These are phyloP conservation scores for Hypocreales sp. DNA, from an alignment of 2,329 filamentous ascomycete species.

Conservation along the genomic window DNA sequence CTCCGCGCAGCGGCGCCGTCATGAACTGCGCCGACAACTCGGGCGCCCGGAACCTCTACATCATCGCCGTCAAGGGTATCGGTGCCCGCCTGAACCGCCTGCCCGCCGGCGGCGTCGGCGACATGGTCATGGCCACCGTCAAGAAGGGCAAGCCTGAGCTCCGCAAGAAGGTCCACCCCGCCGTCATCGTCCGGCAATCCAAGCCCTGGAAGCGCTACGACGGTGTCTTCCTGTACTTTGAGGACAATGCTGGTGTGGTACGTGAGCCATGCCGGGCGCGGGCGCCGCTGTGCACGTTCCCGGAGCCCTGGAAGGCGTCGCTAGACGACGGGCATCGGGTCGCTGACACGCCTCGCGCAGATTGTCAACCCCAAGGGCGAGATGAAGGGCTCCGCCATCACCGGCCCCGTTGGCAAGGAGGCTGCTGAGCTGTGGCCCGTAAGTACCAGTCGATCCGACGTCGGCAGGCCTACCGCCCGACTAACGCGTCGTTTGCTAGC, in stretches of 20 bases:
- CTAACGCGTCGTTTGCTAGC: conserved; percentile 35
- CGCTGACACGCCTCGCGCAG: too few relatives aligned
- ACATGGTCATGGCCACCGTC: conserved; percentile 99
- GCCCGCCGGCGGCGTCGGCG: conserved; percentile 91
- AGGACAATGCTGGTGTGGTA: conserved; percentile 99
- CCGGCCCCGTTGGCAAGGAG: conserved; percentile 98
- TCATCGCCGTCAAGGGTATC: conserved; percentile 98
- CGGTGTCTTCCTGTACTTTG: conserved; percentile 98
- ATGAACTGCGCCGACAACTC: conserved; percentile 99
- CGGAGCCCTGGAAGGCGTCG: too few relatives aligned
- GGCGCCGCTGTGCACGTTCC: too few relatives aligned
- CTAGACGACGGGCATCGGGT: too few relatives aligned
- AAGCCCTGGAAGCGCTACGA: conserved; percentile 99
- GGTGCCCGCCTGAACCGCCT: conserved; percentile 96
- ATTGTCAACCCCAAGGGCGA: conserved; percentile 99
- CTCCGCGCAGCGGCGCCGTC: conserved; percentile 68
- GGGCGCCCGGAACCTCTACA: conserved; percentile 96
- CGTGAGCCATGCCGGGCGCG: conserved; percentile 32
- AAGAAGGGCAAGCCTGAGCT: conserved; percentile 99
- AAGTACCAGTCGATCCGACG: conserved; percentile 25
- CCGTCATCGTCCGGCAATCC: conserved; percentile 95
- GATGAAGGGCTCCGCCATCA: conserved; percentile 99
- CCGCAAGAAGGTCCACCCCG: conserved; percentile 99
- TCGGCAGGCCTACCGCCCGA: too few relatives aligned
- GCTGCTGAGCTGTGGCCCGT: conserved; percentile 98